phyloP scores from a whole-genome alignment of 148 eudicot genomes.

The Limonium bicolor region DNA sequence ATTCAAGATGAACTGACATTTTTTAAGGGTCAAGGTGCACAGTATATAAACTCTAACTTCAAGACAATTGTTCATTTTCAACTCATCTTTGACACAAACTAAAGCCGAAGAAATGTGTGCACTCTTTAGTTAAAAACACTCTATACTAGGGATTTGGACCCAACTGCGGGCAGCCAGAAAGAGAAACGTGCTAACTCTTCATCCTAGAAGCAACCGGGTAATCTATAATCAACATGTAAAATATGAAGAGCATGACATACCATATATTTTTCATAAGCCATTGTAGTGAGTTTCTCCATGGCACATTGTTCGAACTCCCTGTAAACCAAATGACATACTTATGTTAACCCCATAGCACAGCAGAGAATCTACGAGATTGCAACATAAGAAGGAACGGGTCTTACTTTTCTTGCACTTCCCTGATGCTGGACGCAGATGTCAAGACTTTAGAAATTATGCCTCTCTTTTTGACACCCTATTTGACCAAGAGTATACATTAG shows the following conservation, averaged over 20 bases:
- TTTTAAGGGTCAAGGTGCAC: too few species aligned
- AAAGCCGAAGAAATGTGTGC: neutral
- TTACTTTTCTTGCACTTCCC: constrained; percentile 54
- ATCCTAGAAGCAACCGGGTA: neutral
- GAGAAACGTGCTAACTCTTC: neutral
- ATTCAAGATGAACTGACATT: too few species aligned
- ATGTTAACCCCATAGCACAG: neutral
- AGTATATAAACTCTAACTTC: too few species aligned
- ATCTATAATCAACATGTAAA: neutral
- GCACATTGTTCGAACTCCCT: constrained; percentile 50
- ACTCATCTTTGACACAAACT: neutral
- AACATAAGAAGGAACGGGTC: neutral
- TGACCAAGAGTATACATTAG: neutral
- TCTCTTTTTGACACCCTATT: constrained; percentile 34
- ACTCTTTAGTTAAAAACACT: neutral
- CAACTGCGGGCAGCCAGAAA: neutral
- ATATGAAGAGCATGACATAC: constrained; percentile 19
- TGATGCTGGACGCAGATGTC: constrained; percentile 23
- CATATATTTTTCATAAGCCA: constrained; percentile 64
- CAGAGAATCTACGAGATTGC: neutral
- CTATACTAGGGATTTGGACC: neutral
- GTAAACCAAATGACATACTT: constrained; percentile 4
- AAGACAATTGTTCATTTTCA: too few species aligned
- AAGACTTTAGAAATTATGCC: constrained; percentile 21
- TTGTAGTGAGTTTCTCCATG: constrained; percentile 35